Evolutionary conservation across 2,329 filamentous ascomycete species (phyloP).

Genomic region (Furcasterigmium sp.): DNA sequence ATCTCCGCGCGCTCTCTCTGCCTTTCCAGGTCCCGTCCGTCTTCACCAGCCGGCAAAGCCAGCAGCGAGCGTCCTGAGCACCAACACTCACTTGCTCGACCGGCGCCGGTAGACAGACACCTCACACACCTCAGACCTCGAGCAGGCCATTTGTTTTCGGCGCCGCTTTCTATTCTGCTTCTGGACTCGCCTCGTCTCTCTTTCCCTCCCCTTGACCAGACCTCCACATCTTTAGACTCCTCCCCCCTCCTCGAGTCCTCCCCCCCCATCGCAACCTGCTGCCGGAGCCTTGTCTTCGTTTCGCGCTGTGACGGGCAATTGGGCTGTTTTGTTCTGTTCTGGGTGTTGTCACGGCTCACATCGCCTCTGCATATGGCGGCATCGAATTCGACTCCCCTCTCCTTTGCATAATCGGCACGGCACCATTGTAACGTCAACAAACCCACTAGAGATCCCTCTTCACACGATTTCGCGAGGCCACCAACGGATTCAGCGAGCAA

Average conservation of each 20-base stretch:
- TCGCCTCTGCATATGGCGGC: not conserved
- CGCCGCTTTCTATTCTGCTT: not conserved
- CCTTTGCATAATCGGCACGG: too few relatives aligned
- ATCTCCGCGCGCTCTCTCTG: not conserved
- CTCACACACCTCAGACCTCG: too few relatives aligned
- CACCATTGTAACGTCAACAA: too few relatives aligned
- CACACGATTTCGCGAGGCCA: too few relatives aligned
- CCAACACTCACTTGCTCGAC: too few relatives aligned
- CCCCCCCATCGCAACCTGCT: not conserved
- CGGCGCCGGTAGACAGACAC: too few relatives aligned
- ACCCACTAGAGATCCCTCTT: too few relatives aligned
- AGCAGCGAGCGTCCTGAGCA: too few relatives aligned
- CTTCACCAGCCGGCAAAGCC: too few relatives aligned
- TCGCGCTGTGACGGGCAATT: not conserved
- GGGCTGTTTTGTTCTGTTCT: not conserved
- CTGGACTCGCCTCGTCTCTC: conserved; percentile 1
- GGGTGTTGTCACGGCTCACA: too few relatives aligned
- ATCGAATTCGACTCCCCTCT: not conserved
- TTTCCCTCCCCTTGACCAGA: not conserved
- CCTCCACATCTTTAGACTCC: conserved; percentile 3
- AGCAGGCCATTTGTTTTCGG: not conserved
- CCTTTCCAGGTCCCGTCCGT: not conserved
- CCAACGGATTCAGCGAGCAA: too few relatives aligned
- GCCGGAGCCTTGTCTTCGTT: not conserved
- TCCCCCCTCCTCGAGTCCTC: not conserved